Conservation (phyloP, 306 rosid genomes). For the apple (Malus domestica) region ASM211411v1 NC_041792.1:23698907-23699406, state of each 20-base stretch:
- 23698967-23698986: slow-evolving; percentile 39
- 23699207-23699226: slow-evolving; percentile 24
- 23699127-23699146: slow-evolving; percentile 15
- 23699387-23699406: background rate
- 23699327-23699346: slow-evolving; percentile 63
- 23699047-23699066: slow-evolving; percentile 11
- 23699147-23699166: background rate
- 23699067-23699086: slow-evolving; percentile 16
- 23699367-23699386: slow-evolving; percentile 36
- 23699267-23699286: background rate
- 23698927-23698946: background rate
- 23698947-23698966: background rate
- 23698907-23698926: background rate
- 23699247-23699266: slow-evolving; percentile 8
- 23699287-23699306: background rate
- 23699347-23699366: slow-evolving; percentile 59
- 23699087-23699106: slow-evolving; percentile 1
- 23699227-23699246: slow-evolving; percentile 23
- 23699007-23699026: background rate
- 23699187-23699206: background rate
- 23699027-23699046: background rate
- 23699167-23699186: slow-evolving; percentile 13
- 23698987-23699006: slow-evolving; percentile 6
- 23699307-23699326: slow-evolving; percentile 54
- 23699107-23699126: background rate